phyloP scores from a whole-genome alignment of 139 green algal species.

The Volvox reticuliferus region DNA sequence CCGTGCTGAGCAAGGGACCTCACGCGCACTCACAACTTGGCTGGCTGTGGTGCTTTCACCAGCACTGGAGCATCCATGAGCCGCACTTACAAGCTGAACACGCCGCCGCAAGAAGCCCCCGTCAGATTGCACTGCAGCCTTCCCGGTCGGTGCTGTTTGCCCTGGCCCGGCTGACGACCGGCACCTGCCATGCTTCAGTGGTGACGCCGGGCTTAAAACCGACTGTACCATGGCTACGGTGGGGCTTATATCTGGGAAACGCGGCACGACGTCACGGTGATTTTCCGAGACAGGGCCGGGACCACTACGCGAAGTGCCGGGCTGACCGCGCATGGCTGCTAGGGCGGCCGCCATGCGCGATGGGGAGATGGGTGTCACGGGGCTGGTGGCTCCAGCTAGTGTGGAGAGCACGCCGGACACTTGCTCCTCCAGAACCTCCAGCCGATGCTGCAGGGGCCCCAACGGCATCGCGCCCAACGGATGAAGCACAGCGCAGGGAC shows the following conservation, averaged over 20 bases:
- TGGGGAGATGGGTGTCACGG: not conserved
- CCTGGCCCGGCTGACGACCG: not conserved
- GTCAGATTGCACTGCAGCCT: not conserved
- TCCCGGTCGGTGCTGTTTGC: not conserved
- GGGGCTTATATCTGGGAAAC: too few relatives aligned
- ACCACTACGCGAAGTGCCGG: not conserved
- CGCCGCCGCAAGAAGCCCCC: not conserved
- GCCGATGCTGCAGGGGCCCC: conserved; percentile 18
- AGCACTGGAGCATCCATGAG: not conserved
- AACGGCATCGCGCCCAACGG: not conserved
- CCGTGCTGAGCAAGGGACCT: not conserved
- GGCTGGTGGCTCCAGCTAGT: not conserved
- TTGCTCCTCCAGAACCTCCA: conserved; percentile 44
- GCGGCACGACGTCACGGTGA: not conserved
- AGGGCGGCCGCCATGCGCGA: not conserved
- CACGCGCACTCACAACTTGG: not conserved
- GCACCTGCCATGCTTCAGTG: not conserved
- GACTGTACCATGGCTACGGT: not conserved
- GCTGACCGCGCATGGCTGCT: not conserved
- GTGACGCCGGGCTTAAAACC: not conserved
- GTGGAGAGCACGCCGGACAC: not conserved
- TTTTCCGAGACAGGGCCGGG: conserved; percentile 23
- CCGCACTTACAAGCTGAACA: not conserved
- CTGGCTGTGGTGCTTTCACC: not conserved
- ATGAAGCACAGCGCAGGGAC: too few relatives aligned